A percentile compares a stretch with the other conserved stretches of the same genome.
phyloP scores from a whole-genome alignment of 2,329 filamentous ascomycete genomes.

The Aaosphaeria arxii region DNA sequence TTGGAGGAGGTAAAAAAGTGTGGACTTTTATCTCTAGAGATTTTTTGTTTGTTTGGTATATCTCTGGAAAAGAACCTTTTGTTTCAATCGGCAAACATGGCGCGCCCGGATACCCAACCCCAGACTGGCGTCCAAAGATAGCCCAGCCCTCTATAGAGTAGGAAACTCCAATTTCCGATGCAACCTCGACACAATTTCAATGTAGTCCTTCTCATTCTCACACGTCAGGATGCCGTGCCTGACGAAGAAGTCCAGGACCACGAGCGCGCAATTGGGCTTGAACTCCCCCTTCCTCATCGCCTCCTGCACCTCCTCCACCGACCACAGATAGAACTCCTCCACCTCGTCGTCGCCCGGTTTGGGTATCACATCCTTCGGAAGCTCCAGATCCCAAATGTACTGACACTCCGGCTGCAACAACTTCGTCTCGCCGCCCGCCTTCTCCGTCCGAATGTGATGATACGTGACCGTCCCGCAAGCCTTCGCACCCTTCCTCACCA shows the following conservation, averaged over 20 bases:
- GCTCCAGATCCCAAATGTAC: constrained; percentile 85
- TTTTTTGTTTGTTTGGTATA: no score
- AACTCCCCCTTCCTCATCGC: constrained; percentile 72
- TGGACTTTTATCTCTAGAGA: constrained; percentile 1
- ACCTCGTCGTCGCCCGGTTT: constrained; percentile 86
- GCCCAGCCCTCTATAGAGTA: constrained; percentile 27
- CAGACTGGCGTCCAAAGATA: no score
- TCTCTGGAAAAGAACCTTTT: no score
- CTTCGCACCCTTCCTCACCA: constrained; percentile 62
- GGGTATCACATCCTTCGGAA: constrained; percentile 66
- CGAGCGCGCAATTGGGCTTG: constrained; percentile 87
- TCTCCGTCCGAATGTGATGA: constrained; percentile 72
- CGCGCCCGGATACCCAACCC: constrained; percentile 29
- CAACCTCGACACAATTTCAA: constrained; percentile 71
- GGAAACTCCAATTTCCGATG: constrained; percentile 80
- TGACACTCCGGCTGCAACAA: constrained; percentile 88
- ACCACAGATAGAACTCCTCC: constrained; percentile 75
- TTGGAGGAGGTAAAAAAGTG: constrained; percentile 24
- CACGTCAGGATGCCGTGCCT: constrained; percentile 75
- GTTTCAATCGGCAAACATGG: constrained; percentile 9
- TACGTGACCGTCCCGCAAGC: constrained; percentile 75
- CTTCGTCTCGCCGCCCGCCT: constrained; percentile 75
- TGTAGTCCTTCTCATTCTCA: constrained; percentile 75
- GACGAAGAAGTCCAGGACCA: constrained; percentile 86
- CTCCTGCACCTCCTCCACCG: constrained; percentile 70